Evolutionary conservation across 371 early-diverging fungal genomes (phyloP), one percentile per base, ranked within the genome.

Genomic region (Apophysomyces sp.): DNA sequence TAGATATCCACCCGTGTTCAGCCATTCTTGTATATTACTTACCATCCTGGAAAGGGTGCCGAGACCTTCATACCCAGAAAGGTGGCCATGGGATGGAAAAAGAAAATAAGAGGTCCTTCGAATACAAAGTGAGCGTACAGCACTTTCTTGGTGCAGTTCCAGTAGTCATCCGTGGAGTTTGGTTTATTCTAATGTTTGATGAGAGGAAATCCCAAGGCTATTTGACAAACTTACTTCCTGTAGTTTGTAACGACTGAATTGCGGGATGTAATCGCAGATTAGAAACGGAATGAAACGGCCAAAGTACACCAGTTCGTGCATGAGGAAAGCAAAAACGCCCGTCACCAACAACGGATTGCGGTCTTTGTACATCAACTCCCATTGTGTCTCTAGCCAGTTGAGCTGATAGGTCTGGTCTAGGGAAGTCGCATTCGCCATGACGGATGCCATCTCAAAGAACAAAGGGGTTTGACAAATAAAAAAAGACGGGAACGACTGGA

Each of bases 31-130:
- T 44, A 3, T 6, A n/a, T 18, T n/a, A 73, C 83, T 68, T 81
- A 85, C 91, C 85, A 82, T 52, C 77, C 67, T n/a, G 97, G 97
- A 67, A 96, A 88, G 44, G 96, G 94, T 9, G 89, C 87, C n/a
- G 81, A 68, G 44, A 93, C 83, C 26, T 88, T 81, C 89, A 95
- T 94, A 51, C 94, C 95, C 54, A 94, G 79, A 37, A 82, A 63
- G 64, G 80, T 79, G 8, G 92, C 94, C 62, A 89, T 67, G 11
- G 94, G 94, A 71, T 94, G 86, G 77, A 96, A 96, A 13, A 76
- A 70, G 54, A 92, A 81, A 72, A 93, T 90, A 78, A 94, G 73
- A 53, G 96, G 96, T 27, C 89, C 82, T 75, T 93, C 92, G 60
- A 92, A 81, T 18, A 86, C 30, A 65, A 91, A 83, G 58, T 95